Conservation (phyloP, 352 stramenopile species). For the Achlya hypogyna region DNA sequence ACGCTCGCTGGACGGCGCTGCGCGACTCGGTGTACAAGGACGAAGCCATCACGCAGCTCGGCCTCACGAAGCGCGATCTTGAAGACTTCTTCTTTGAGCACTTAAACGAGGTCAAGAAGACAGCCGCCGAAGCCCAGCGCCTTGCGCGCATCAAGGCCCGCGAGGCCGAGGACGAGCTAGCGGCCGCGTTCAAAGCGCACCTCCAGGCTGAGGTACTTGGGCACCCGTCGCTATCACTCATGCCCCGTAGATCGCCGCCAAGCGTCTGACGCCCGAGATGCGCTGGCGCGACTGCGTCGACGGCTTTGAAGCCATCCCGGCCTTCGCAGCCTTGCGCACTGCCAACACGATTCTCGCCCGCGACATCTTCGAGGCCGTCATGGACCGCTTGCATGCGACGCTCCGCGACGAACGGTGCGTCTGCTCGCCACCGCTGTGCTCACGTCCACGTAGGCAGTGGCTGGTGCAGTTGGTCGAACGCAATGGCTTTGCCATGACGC, state of each 20-base stretch:
- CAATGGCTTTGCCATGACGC: slow-evolving; percentile 13
- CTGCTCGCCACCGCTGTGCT: no score
- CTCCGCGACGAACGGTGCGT: slow-evolving; percentile 12
- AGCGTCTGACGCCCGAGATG: slow-evolving; percentile 7
- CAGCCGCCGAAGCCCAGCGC: not conserved
- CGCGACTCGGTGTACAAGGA: not conserved
- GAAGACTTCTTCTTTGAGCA: slow-evolving; percentile 15
- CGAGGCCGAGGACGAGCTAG: slow-evolving; percentile 5
- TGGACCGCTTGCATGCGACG: slow-evolving; percentile 4
- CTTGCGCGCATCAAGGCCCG: slow-evolving; percentile 1
- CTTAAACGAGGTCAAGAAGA: not conserved
- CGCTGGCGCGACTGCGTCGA: slow-evolving; percentile 14
- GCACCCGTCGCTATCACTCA: not conserved
- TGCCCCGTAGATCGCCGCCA: slow-evolving; percentile 1
- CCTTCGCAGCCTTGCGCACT: not conserved
- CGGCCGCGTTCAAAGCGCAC: slow-evolving; percentile 8
- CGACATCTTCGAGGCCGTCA: slow-evolving; percentile 13
- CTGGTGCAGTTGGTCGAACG: not conserved
- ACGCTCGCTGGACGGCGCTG: not conserved
- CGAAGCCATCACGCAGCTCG: slow-evolving; percentile 7
- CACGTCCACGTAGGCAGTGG: not conserved
- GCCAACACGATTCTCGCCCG: slow-evolving; percentile 7
- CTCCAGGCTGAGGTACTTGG: slow-evolving; percentile 6
- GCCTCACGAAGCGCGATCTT: not conserved
- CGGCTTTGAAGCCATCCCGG: slow-evolving; percentile 1